Percentiles rank a stretch among this genome's conserved stretches.
These are phyloP conservation scores for Dichotomocladium elegans DNA, from an alignment of 371 early-diverging fungal genomes.

Conservation along the genomic window DNA sequence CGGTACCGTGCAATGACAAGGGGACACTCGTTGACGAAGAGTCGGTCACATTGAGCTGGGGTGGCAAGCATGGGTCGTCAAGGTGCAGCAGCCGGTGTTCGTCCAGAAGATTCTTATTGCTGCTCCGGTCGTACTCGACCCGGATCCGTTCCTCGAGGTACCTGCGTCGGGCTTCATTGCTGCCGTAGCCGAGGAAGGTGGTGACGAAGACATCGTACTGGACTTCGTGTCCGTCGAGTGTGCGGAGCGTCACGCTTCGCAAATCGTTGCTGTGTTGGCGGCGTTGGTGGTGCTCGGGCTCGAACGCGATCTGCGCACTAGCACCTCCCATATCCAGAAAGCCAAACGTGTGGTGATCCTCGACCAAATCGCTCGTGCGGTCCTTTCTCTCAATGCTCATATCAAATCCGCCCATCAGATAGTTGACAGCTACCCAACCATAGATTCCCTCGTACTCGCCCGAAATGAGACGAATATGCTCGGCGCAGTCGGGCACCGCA, in stretches of 20 bases:
- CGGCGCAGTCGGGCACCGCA: conserved; percentile 54
- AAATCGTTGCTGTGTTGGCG: conserved; percentile 66
- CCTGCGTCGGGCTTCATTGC: conserved; percentile 88
- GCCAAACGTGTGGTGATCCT: conserved; percentile 71
- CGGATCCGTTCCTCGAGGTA: conserved; percentile 50
- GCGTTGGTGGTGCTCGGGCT: conserved; percentile 58
- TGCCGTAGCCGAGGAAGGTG: conserved; percentile 91
- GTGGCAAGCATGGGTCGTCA: conserved; percentile 83
- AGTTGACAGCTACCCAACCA: conserved; percentile 94
- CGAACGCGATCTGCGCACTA: conserved; percentile 85
- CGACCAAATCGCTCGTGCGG: conserved; percentile 16
- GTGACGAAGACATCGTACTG: conserved; percentile 81
- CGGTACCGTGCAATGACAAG: conserved; percentile 68
- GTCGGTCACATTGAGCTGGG: conserved; percentile 45
- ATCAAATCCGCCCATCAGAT: conserved; percentile 77
- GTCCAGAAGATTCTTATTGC: conserved; percentile 5
- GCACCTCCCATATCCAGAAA: conserved; percentile 93
- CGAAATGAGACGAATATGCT: conserved; percentile 80
- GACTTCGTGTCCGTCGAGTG: conserved; percentile 60
- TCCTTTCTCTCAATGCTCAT: conserved; percentile 21
- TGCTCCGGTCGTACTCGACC: conserved; percentile 6
- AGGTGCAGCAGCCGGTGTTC: conserved; percentile 35
- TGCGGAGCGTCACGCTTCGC: conserved; percentile 62
- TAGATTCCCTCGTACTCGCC: conserved; percentile 94
- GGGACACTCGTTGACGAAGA: conserved; percentile 38